Percentiles rank a stretch among this genome's conserved stretches.
Evolutionary conservation across 768 basidiomycete species (phyloP).

Genomic region (Kwoniella heveanensis): DNA sequence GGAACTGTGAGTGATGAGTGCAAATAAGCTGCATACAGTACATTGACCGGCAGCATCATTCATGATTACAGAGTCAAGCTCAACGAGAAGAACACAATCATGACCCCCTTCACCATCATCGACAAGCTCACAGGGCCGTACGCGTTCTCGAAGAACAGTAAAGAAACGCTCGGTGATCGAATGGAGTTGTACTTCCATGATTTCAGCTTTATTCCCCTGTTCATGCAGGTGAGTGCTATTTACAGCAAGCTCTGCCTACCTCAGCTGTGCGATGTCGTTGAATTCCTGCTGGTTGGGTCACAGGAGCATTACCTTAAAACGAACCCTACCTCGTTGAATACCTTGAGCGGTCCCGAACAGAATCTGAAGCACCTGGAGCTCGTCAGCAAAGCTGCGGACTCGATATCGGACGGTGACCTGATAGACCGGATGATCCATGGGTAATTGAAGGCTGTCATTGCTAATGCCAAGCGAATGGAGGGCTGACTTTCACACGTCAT

Average conservation of each 20-base stretch:
- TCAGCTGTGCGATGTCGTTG: too few species aligned
- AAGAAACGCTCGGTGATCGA: conserved; percentile 83
- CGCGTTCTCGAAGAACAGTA: conserved; percentile 76
- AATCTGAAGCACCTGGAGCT: conserved; percentile 72
- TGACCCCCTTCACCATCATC: conserved; percentile 92
- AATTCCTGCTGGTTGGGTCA: conserved; percentile 1
- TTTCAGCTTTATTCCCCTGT: conserved; percentile 87
- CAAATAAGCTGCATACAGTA: too few species aligned
- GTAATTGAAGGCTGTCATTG: too few species aligned
- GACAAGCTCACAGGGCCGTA: conserved; percentile 87
- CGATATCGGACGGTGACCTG: conserved; percentile 91
- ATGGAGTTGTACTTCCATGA: conserved; percentile 97
- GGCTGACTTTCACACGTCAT: background rate
- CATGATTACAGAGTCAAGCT: conserved; percentile 60
- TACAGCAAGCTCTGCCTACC: too few species aligned
- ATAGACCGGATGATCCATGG: conserved; percentile 92
- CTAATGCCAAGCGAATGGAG: too few species aligned
- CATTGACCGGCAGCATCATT: too few species aligned
- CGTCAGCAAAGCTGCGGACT: conserved; percentile 83
- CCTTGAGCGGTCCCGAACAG: conserved; percentile 64
- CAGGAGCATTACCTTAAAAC: conserved; percentile 95
- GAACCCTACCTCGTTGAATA: conserved; percentile 66
- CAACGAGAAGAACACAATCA: conserved; percentile 88
- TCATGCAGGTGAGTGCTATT: conserved; percentile 73
- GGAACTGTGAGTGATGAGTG: conserved; percentile 66